Base-by-base conservation (phyloP, 2,329 filamentous ascomycete genomes). In the Epichloe sibirici region DNA sequence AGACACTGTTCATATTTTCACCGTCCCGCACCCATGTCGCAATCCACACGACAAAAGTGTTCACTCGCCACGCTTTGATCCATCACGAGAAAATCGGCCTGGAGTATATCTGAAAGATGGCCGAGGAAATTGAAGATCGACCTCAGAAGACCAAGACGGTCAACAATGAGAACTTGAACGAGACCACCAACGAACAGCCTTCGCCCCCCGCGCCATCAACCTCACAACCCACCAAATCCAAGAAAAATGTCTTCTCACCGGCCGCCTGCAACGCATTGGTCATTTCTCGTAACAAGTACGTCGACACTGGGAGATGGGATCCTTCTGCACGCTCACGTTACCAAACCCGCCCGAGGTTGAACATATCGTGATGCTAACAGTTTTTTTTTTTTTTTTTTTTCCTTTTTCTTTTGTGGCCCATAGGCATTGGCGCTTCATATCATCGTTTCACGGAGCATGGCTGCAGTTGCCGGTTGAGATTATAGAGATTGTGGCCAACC, bases 391-490 rank as follows among this genome's bases (percentile, higher is more conserved):
- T 11, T 4, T 9, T 4, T 11, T 1, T 31, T 11, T 0, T 4
- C 9, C 23, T 9, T 31, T 4, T 31, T 31, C n/a, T n/a, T n/a
- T 9, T 8, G 17, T 31, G 28, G 28, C 21, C 9, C 21, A 5
- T 39, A 91, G 88, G 66, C 86, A 91, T 70, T 91, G 87, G 88
- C 79, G 83, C 57, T 88, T 89, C 66, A 90, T 93, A 54, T 90
- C 86, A 23, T 86, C 83, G 31, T 93, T 88, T 63, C 84, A 90
- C 63, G 88, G 88, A 25, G 83, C 86, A 59, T 93, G 88, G 88
- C 78, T 90, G 13, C 84, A 89, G 66, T 74, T 91, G 53, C 85
- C 87, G 21, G 78, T 82, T 57, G 87, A 91, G 67, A 79, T 90
- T 53, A 82, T 94, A 68, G 85, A 90, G 66, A 82, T 79, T 48